phyloP scores from a whole-genome alignment of 306 rosid genomes.

The Quercus glauca region DNA sequence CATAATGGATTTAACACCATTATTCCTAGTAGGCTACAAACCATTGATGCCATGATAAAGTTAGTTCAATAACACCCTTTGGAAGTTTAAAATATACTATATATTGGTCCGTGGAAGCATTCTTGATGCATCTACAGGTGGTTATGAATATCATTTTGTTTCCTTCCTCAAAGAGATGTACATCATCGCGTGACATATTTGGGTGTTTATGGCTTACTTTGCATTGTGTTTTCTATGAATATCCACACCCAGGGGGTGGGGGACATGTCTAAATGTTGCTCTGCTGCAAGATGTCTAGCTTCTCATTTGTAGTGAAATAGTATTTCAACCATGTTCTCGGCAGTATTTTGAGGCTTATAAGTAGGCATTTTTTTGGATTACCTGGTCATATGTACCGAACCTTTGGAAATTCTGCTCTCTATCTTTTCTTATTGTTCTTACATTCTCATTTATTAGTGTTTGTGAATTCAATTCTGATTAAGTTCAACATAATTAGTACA shows the following conservation, averaged over 20 bases:
- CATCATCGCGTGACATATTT: not conserved
- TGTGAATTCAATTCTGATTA: not conserved
- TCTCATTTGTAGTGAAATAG: not conserved
- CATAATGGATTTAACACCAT: not conserved
- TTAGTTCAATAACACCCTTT: not conserved
- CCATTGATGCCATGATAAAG: not conserved
- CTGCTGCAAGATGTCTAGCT: not conserved
- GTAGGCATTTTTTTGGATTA: not conserved
- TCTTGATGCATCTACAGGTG: not conserved
- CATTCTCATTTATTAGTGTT: not conserved
- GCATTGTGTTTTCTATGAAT: not conserved
- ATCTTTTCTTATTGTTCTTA: not conserved
- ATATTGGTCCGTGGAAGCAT: not conserved
- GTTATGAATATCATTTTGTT: not conserved
- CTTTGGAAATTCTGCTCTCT: not conserved
- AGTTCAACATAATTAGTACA: constrained; percentile 12
- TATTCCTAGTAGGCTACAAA: not conserved
- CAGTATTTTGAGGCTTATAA: not conserved
- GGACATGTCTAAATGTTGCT: not conserved
- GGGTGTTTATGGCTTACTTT: not conserved
- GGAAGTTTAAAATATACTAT: not conserved
- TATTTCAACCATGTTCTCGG: not conserved
- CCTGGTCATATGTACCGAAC: not conserved
- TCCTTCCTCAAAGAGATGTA: not conserved
- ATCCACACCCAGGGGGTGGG: not conserved